Evolutionary conservation across 352 stramenopile species (phyloP).

Genomic region (Pseudoperonospora humuli): DNA sequence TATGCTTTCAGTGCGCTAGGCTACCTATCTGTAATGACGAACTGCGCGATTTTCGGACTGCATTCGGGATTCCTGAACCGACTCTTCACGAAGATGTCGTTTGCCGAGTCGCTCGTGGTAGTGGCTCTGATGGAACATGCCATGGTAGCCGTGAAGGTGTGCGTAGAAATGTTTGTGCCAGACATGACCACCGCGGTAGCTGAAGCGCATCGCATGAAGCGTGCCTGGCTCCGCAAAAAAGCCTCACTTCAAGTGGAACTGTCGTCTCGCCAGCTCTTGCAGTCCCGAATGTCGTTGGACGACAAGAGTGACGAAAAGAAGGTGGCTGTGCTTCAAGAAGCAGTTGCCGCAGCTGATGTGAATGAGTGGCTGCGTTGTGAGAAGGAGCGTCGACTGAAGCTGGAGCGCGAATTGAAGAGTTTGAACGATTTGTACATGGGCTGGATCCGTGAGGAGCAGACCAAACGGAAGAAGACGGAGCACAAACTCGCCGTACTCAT

Average conservation of each 20-base stretch:
- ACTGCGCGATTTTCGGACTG: constrained; percentile 91
- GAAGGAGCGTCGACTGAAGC: constrained; percentile 58
- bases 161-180: constrained; percentile 72
- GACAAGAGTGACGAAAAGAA: constrained; percentile 4
- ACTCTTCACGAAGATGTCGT: constrained; percentile 58
- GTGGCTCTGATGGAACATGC: constrained; percentile 67
- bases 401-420: constrained; percentile 75
- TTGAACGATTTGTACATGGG: constrained; percentile 79
- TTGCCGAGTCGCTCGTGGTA: constrained; percentile 43
- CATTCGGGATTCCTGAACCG: constrained; percentile 78
- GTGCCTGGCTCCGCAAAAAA: constrained; percentile 61
- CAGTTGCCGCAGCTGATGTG: constrained; percentile 38
- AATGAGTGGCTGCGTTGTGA: constrained; percentile 63
- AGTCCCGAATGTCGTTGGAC: constrained; percentile 16
- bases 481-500: constrained; percentile 44
- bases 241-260: constrained; percentile 63
- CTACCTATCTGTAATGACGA: constrained; percentile 90
- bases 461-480: constrained; percentile 61
- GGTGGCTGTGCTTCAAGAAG: constrained; percentile 3
- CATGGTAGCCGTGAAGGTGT: constrained; percentile 71
- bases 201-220: constrained; percentile 60
- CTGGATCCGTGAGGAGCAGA: constrained; percentile 77
- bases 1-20: constrained; percentile 85
- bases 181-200: constrained; percentile 54
- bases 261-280: constrained; percentile 42